Evolutionary conservation across 2,329 filamentous ascomycete genomes (phyloP).

Genomic region (Pseudogymnoascus sp.): DNA sequence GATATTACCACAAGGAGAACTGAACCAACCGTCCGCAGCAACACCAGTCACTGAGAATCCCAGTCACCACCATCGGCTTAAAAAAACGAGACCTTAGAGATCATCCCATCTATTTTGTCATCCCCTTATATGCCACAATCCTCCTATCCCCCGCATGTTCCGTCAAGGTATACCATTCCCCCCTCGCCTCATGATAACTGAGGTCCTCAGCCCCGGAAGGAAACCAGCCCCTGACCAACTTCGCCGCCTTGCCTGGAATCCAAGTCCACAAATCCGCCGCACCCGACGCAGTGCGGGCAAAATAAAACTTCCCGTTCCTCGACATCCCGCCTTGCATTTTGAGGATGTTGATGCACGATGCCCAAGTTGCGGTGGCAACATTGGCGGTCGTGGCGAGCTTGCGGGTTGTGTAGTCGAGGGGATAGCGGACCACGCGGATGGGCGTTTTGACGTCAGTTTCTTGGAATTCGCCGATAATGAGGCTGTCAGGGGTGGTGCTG

Average conservation of each 20-base stretch:
- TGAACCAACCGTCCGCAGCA: background rate
- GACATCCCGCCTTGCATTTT: slow-evolving; percentile 29
- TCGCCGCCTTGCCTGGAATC: slow-evolving; percentile 23
- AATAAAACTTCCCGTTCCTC: slow-evolving; percentile 26
- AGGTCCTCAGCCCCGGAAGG: slow-evolving; percentile 28
- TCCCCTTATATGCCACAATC: background rate
- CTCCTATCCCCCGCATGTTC: slow-evolving; percentile 7
- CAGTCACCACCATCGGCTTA: background rate
- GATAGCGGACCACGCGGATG: slow-evolving; percentile 27
- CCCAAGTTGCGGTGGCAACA: slow-evolving; percentile 22
- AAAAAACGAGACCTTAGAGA: background rate
- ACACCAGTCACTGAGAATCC: background rate
- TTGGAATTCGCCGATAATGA: slow-evolving; percentile 30
- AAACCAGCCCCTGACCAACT: slow-evolving; percentile 18
- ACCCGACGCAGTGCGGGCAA: slow-evolving; percentile 24
- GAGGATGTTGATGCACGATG: slow-evolving; percentile 27
- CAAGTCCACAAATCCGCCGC: slow-evolving; percentile 28
- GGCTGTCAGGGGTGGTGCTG: slow-evolving; percentile 24
- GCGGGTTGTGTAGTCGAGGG: slow-evolving; percentile 25
- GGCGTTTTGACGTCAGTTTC: slow-evolving; percentile 17
- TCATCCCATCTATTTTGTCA: background rate
- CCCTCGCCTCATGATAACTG: slow-evolving; percentile 25
- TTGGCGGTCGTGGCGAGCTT: slow-evolving; percentile 19
- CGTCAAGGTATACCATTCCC: slow-evolving; percentile 17
- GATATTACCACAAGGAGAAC: background rate